Conservation (phyloP, 164 flowering plant genomes). For the Nymphaea colorata region DNA sequence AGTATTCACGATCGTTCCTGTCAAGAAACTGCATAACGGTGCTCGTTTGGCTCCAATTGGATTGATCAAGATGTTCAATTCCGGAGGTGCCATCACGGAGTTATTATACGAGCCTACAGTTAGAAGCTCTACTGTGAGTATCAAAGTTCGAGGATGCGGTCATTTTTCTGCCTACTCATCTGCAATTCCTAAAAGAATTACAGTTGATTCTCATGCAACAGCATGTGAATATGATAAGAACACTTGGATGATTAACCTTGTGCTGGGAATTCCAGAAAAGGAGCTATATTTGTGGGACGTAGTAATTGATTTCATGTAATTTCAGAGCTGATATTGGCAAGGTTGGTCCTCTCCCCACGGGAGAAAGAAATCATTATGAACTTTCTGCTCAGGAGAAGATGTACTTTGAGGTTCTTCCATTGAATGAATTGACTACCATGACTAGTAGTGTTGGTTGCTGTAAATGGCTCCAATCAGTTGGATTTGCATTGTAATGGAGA, state of each 20-base stretch:
- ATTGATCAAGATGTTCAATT: conserved; percentile 64
- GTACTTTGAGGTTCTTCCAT: too few relatives aligned
- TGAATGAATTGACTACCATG: too few relatives aligned
- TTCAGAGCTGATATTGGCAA: too few relatives aligned
- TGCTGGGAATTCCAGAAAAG: conserved; percentile 30
- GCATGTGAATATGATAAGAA: conserved; percentile 36
- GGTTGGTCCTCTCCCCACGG: too few relatives aligned
- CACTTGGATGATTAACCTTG: conserved; percentile 32
- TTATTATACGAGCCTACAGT: conserved; percentile 25
- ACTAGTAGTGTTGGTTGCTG: too few relatives aligned
- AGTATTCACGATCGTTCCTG: conserved; percentile 66
- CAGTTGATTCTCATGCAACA: conserved; percentile 37
- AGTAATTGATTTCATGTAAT: conserved; percentile 10
- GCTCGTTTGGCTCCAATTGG: conserved; percentile 63
- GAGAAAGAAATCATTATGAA: too few relatives aligned
- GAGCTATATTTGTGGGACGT: conserved; percentile 56
- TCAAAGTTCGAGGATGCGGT: conserved; percentile 67
- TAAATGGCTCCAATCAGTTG: too few relatives aligned
- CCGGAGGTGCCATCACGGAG: conserved; percentile 79
- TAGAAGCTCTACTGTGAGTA: conserved; percentile 12
- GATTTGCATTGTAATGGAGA: too few relatives aligned
- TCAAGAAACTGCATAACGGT: conserved; percentile 27
- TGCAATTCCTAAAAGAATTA: conserved; percentile 32
- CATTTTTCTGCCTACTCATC: conserved; percentile 65
- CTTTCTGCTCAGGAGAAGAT: too few relatives aligned